phyloP scores from a whole-genome alignment of 2,329 filamentous ascomycete genomes.

The Hyphodiscus sp. region DNA sequence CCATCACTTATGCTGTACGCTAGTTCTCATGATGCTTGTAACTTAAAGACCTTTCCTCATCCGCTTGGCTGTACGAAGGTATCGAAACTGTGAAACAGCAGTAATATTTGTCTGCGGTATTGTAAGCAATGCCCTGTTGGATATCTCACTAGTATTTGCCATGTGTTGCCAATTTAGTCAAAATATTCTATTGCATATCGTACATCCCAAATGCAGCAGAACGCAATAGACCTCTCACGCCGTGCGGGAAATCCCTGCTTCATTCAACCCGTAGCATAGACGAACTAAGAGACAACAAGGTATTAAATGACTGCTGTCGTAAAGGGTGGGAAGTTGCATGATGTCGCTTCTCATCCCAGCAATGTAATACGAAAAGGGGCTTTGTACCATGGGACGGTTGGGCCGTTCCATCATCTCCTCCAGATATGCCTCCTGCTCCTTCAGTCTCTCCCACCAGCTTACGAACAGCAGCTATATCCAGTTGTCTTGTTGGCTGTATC shows the following conservation, averaged over 20 bases:
- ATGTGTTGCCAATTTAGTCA: slow-evolving; percentile 3
- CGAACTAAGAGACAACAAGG: slow-evolving; percentile 27
- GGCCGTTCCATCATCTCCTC: slow-evolving; percentile 9
- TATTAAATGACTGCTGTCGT: slow-evolving; percentile 30
- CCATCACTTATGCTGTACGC: too few species aligned
- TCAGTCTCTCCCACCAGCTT: slow-evolving; percentile 25
- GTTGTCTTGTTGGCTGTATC: slow-evolving; percentile 51
- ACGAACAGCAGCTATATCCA: slow-evolving; percentile 57
- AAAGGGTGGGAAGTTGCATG: slow-evolving; percentile 19
- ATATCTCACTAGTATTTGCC: slow-evolving; percentile 2
- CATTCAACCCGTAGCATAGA: slow-evolving; percentile 20
- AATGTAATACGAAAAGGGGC: slow-evolving; percentile 18
- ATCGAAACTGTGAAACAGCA: too few species aligned
- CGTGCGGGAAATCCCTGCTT: slow-evolving; percentile 24
- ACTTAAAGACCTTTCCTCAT: too few species aligned
- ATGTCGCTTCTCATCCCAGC: slow-evolving; percentile 13
- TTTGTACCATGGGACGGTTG: slow-evolving; percentile 8
- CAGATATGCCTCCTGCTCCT: slow-evolving; percentile 17
- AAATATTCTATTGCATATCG: slow-evolving; percentile 32
- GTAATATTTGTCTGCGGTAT: too few species aligned
- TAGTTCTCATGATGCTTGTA: too few species aligned
- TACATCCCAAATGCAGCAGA: slow-evolving; percentile 32
- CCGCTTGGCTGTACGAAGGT: too few species aligned
- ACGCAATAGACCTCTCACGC: slow-evolving; percentile 27
- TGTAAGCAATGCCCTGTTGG: too few species aligned